These are phyloP conservation scores for Vaccinium corymbosum DNA, from an alignment of 148 eudicot genomes.

Conservation along the genomic window DNA sequence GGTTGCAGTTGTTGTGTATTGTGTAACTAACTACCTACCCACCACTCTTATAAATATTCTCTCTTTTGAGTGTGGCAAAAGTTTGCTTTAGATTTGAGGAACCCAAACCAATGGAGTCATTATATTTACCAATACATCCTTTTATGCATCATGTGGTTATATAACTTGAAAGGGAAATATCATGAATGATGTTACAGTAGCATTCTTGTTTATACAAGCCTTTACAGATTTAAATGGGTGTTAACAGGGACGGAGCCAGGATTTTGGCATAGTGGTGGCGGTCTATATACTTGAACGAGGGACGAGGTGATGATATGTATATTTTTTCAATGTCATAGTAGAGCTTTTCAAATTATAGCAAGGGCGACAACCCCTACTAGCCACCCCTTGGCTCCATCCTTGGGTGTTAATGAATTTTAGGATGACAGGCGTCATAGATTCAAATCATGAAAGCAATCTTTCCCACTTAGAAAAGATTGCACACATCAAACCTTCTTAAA, in stretches of 20 bases:
- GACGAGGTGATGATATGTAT: too few species aligned
- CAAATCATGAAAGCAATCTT: neutral
- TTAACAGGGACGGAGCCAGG: too few species aligned
- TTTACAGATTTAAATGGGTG: neutral
- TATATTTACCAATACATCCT: neutral
- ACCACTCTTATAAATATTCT: constrained; percentile 15
- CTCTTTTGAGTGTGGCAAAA: constrained; percentile 30
- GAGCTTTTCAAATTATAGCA: too few species aligned
- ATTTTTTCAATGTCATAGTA: too few species aligned
- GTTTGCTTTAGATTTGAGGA: constrained; percentile 39
- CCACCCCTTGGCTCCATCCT: too few species aligned
- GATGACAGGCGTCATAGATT: neutral
- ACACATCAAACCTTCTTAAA: neutral
- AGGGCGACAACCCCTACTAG: too few species aligned
- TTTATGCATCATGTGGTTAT: neutral
- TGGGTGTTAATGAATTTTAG: neutral
- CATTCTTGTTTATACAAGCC: neutral
- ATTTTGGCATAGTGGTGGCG: too few species aligned
- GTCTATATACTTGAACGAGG: too few species aligned
- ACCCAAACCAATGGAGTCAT: constrained; percentile 13
- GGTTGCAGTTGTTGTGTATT: constrained; percentile 16
- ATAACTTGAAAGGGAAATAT: too few species aligned
- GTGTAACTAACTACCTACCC: constrained; percentile 21
- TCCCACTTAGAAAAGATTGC: neutral
- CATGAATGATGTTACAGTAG: neutral